These are phyloP conservation scores for Dioscorea cayenensis DNA, from an alignment of 116 monocot genomes.

Conservation along the genomic window DNA sequence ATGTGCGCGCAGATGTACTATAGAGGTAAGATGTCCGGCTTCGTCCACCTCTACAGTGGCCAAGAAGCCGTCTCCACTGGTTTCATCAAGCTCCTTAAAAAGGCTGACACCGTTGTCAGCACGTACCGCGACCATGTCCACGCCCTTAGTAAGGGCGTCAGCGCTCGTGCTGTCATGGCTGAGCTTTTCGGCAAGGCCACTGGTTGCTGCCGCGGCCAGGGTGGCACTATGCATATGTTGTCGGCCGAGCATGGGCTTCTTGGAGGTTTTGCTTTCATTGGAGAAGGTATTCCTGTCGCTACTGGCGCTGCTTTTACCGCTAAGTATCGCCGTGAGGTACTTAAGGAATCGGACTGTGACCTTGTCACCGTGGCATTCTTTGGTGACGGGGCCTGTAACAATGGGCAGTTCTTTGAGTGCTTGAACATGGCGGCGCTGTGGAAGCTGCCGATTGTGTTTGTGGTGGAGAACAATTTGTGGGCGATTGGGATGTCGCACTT, in stretches of 20 bases:
- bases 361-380: constrained; percentile 79
- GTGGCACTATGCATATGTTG: constrained; percentile 99
- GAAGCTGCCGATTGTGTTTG: constrained; percentile 96
- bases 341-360: constrained; percentile 35
- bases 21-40: constrained; percentile 90
- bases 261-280: constrained; percentile 92
- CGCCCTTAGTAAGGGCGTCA: constrained; percentile 82
- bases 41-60: constrained; percentile 90
- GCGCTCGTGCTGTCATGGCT: constrained; percentile 68
- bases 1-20: constrained; percentile 99
- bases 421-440: constrained; percentile 90
- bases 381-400: constrained; percentile 90
- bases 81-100: constrained; percentile 57
- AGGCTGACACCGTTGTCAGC: constrained; percentile 56
- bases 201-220: constrained; percentile 97
- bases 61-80: constrained; percentile 88
- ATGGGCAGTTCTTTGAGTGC: constrained; percentile 95
- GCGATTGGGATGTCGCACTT: constrained; percentile 94
- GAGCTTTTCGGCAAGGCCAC: constrained; percentile 92
- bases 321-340: constrained; percentile 74
- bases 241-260: constrained; percentile 61
- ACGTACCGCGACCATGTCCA: constrained; percentile 93
- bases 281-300: constrained; percentile 91
- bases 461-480: constrained; percentile 97
- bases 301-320: constrained; percentile 85